These are phyloP conservation scores for Golubevia sp. DNA, from an alignment of 1,284 basidiomycete genomes.

Conservation along the genomic window DNA sequence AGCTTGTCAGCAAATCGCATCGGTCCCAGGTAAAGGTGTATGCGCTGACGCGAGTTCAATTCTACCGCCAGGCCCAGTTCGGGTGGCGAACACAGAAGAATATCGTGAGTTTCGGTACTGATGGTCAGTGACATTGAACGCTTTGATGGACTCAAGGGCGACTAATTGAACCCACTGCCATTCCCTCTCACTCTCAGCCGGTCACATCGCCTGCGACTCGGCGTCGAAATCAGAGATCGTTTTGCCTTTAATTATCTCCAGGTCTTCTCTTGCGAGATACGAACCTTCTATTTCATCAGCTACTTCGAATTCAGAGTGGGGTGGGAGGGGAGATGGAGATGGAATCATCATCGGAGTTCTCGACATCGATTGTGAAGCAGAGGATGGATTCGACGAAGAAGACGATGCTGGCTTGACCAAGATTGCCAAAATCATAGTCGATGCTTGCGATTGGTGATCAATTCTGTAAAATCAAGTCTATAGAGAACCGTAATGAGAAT, in stretches of 20 bases:
- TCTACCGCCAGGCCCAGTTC: conserved; percentile 37
- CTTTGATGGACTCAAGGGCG: too few species aligned
- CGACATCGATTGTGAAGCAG: conserved; percentile 55
- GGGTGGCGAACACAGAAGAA: conserved; percentile 41
- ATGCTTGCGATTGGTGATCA: conserved; percentile 37
- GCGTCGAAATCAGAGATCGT: conserved; percentile 51
- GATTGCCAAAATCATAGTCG: conserved; percentile 31
- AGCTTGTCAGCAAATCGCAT: conserved; percentile 50
- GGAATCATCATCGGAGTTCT: conserved; percentile 54
- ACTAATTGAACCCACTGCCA: too few species aligned
- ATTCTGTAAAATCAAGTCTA: too few species aligned
- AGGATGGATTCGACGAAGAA: conserved; percentile 49
- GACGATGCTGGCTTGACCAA: conserved; percentile 35
- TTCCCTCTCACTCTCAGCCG: conserved; percentile 19
- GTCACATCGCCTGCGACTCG: conserved; percentile 59
- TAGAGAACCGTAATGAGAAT: too few species aligned
- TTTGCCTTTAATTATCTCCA: conserved; percentile 38
- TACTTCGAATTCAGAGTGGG: conserved; percentile 24
- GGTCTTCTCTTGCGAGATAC: conserved; percentile 17
- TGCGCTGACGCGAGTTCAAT: conserved; percentile 52
- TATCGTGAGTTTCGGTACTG: conserved; percentile 54
- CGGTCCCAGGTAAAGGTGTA: conserved; percentile 47
- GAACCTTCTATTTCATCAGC: conserved; percentile 7
- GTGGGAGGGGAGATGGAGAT: conserved; percentile 35
- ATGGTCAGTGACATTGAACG: too few species aligned